Evolutionary conservation across 306 rosid species (phyloP).

Genomic region (Casuarina equisetifolia): DNA sequence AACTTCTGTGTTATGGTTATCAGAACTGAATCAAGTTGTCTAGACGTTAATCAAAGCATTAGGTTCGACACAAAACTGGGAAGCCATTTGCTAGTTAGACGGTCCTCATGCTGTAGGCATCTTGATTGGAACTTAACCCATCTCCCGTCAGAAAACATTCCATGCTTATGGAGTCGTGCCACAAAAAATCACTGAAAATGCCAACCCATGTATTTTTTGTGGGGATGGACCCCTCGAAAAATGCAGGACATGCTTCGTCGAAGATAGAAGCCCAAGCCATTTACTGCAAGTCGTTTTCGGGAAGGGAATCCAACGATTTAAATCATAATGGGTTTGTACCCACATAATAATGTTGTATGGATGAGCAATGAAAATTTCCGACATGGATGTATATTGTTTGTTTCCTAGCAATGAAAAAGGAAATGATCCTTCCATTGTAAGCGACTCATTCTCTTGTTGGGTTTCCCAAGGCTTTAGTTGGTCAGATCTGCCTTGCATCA

Average conservation of each 20-base stretch:
- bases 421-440: not conserved
- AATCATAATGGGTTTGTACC: not conserved
- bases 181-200: not conserved
- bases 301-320: conserved; percentile 18
- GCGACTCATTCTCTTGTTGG: not conserved
- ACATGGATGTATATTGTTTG: conserved; percentile 4
- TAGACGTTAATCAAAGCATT: no score
- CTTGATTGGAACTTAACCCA: no score
- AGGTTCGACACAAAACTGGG: no score
- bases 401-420: not conserved
- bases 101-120: no score
- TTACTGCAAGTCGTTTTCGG: conserved; percentile 23
- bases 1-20: no score
- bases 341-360: not conserved
- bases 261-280: no score
- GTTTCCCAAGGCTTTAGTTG: not conserved
- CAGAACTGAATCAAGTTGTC: no score
- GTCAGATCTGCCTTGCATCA: conserved; percentile 8
- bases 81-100: no score
- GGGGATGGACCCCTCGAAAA: not conserved
- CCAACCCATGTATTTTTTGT: not conserved
- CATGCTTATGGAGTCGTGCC: no score
- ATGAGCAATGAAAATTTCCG: not conserved
- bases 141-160: no score
- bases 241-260: no score